phyloP scores from a whole-genome alignment of 306 rosid species.

The Pyrus pyrifolia region DNA sequence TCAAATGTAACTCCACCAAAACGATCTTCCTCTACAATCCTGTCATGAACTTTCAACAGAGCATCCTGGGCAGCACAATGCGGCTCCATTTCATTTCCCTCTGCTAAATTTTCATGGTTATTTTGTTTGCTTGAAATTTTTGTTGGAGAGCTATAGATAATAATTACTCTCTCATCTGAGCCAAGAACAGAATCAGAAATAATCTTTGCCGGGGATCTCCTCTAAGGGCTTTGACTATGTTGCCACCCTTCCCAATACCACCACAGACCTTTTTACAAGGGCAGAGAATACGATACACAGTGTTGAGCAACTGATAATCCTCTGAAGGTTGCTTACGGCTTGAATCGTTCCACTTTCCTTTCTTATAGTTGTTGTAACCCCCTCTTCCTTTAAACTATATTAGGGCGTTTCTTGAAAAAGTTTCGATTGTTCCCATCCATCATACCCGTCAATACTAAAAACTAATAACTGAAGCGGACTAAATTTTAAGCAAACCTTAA shows the following conservation, averaged over 20 bases:
- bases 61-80: slow-evolving; percentile 40
- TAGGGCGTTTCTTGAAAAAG: slow-evolving; percentile 7
- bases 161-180: slow-evolving; percentile 29
- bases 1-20: slow-evolving; percentile 23
- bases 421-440: slow-evolving; percentile 27
- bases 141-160: slow-evolving; percentile 18
- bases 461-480: background rate
- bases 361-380: background rate
- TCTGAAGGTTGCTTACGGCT: slow-evolving; percentile 3
- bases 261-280: slow-evolving; percentile 32
- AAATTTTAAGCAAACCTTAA: background rate
- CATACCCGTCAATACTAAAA: background rate
- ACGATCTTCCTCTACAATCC: slow-evolving; percentile 29
- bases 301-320: slow-evolving; percentile 17
- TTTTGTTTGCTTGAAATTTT: slow-evolving; percentile 8
- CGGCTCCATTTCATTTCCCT: slow-evolving; percentile 5
- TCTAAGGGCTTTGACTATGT: slow-evolving; percentile 24
- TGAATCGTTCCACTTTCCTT: slow-evolving; percentile 18
- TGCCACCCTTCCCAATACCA: slow-evolving; percentile 34
- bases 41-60: slow-evolving; percentile 25
- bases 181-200: slow-evolving; percentile 31
- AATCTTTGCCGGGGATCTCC: slow-evolving; percentile 28
- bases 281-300: slow-evolving; percentile 27
- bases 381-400: slow-evolving; percentile 23
- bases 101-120: slow-evolving; percentile 10